Base-by-base conservation (phyloP, 495 filamentous ascomycete genomes). In the Aspergillus ostianus region DNA sequence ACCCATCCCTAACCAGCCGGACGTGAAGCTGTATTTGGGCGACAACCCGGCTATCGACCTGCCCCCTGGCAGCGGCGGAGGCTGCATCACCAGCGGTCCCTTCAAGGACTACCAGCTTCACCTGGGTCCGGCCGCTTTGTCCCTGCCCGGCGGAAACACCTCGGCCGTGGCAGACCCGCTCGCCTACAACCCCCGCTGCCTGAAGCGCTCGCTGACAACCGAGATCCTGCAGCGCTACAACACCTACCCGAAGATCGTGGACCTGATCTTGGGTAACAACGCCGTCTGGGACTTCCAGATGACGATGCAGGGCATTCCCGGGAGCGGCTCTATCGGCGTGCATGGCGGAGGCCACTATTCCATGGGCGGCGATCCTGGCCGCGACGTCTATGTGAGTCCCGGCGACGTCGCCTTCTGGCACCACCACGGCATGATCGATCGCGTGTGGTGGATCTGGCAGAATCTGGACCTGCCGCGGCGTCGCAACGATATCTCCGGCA, bases 391-490 rank as follows among this genome's bases (percentile, higher is more conserved):
- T 61, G 77, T 74, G 19, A 84, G 79, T 29, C 81, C 86, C 3
- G 83, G 84, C 7, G 88, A 90, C 58, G 87, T 87, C 7, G 80
- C 76, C 13, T 91, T 91, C 71, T 91, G 75, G 64, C 77, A 87
- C 20, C 88, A 90, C 68, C 88, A 91, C 67, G 83, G 79, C 5
- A 83, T 84, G 77, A 81, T 92, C 56, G 89, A 91, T 70, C 82
- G 84, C 44, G 66, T 84, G 4, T 91, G 81, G 76, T 87, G 85
- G 82, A 84, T 85, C 26, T 91, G 89, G 88, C 87, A 91, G 73
- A 82, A 77, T 51, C 64, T 82, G 54, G 80, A 90, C 62, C 67
- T 74, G 20, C 52, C 63, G 54, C 71, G 74, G 20, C 73, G 85
- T 6, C 67, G 63, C 54, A 69, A 76, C 60, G 74, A 70, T 23